Evolutionary conservation across 768 basidiomycete species (phyloP), one percentile per base, ranked within the genome.

Genomic region (Chalciporus chontae): DNA sequence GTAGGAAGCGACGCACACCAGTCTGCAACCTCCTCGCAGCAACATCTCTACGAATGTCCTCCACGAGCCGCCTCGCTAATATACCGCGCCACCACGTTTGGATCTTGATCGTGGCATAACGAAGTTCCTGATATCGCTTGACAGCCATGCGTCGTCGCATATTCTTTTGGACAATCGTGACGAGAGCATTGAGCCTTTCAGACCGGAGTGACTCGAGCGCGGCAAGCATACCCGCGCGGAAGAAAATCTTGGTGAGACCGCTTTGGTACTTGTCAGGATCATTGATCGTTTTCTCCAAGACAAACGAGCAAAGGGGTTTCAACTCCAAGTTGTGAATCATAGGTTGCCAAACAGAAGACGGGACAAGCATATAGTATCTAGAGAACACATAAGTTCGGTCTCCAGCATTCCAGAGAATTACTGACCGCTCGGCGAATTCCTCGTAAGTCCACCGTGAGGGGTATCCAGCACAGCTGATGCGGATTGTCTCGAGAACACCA

Each of bases 401-500:
- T 43, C 53, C 24, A 17, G 19, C 51, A 55, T 45, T 52, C 24
- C 21, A 29, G 38, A 9, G 19, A 31, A 17, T 24, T 18, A 69
- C 84, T 57, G 56, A 95, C 93, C 96, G 81, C 66, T 98, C 94
- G 4, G 92, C 96, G 64, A 99, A 99, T 68, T 98, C 96, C 64
- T 94, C 94, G 58, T 97, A 99, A 4, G 87, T 93, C 96, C 96
- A 98, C 29, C 96, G 80, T 11, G 93, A 93, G 24, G 96, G 96
- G 71, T 99, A 99, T 27, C 96, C 96, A 39, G 96, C 96, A 69
- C 96, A 98, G 70, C 91, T 94, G 65, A 99, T 99, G 49, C 94
- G 81, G 61, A 99, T 99, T 4, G 96, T 99, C 70, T 99, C 96
- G 37, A 99, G 77, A 47, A 99, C 96, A 84, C 96, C 96, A 69